A percentile compares a stretch with the other conserved stretches of the same genome.
Evolutionary conservation across 352 stramenopile species (phyloP).

Genomic region (Phytophthora agathidicida): DNA sequence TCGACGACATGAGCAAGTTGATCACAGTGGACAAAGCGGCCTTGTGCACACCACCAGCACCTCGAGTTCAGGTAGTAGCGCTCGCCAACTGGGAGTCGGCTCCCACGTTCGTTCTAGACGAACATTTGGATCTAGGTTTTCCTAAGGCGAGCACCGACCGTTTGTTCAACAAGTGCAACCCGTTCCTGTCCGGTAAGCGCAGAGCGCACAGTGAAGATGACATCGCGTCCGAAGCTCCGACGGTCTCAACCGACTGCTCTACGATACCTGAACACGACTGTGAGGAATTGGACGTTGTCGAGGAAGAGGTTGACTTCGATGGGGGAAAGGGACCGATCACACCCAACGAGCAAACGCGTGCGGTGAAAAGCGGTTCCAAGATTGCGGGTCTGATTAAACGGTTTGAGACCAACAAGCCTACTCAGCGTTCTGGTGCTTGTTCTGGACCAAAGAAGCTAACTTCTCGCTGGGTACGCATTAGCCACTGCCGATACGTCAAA

Average conservation of each 20-base stretch:
- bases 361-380: background rate
- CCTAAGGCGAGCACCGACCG: constrained; percentile 19
- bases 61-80: constrained; percentile 22
- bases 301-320: constrained; percentile 10
- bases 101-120: constrained; percentile 28
- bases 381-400: background rate
- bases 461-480: constrained; percentile 20
- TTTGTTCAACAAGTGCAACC: constrained; percentile 41
- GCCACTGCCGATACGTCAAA: constrained; percentile 26
- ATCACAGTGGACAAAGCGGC: constrained; percentile 16
- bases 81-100: constrained; percentile 37
- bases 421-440: background rate
- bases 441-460: constrained; percentile 1
- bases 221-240: constrained; percentile 28
- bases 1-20: constrained; percentile 37
- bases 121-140: constrained; percentile 14
- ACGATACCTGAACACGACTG: constrained; percentile 18
- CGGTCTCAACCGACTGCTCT: constrained; percentile 33
- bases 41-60: constrained; percentile 8
- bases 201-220: constrained; percentile 28
- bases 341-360: background rate
- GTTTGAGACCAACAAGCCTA: background rate
- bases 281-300: constrained; percentile 17
- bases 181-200: constrained; percentile 35
- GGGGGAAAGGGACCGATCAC: background rate